phyloP scores from a whole-genome alignment of 2,329 filamentous ascomycete genomes.

The Alternaria viburni region DNA sequence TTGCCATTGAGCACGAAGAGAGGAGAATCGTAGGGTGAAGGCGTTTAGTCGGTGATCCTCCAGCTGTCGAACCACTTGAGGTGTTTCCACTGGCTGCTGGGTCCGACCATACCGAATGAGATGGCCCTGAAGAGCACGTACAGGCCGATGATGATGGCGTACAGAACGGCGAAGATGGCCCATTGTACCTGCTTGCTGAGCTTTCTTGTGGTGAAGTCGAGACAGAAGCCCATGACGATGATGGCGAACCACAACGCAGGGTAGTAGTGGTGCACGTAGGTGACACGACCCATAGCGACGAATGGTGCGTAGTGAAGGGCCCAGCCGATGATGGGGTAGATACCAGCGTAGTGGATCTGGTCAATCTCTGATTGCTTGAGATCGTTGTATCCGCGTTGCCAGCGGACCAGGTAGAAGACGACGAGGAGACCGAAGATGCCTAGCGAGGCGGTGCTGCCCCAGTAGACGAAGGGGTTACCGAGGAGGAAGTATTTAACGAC shows the following conservation, averaged over 20 bases:
- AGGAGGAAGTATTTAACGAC: slow-evolving; percentile 97
- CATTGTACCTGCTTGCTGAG: slow-evolving; percentile 69
- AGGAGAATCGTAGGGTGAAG: background rate
- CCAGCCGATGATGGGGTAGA: slow-evolving; percentile 94
- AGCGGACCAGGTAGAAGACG: slow-evolving; percentile 86
- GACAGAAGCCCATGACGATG: slow-evolving; percentile 82
- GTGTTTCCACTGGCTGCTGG: slow-evolving; percentile 83
- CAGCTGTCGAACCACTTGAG: slow-evolving; percentile 92
- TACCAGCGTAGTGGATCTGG: slow-evolving; percentile 89
- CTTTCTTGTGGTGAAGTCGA: slow-evolving; percentile 80
- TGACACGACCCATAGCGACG: slow-evolving; percentile 96
- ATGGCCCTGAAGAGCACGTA: slow-evolving; percentile 93
- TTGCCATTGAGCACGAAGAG: background rate
- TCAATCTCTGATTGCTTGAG: slow-evolving; percentile 82
- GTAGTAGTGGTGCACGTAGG: slow-evolving; percentile 99
- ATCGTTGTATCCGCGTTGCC: slow-evolving; percentile 93
- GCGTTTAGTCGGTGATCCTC: slow-evolving; percentile 74
- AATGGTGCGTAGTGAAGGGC: slow-evolving; percentile 96
- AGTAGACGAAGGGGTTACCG: slow-evolving; percentile 95
- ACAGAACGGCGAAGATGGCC: slow-evolving; percentile 75
- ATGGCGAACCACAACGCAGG: slow-evolving; percentile 98
- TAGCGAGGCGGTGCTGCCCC: slow-evolving; percentile 84
- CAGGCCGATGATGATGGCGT: slow-evolving; percentile 75
- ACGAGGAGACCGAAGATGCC: slow-evolving; percentile 75
- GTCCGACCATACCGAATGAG: slow-evolving; percentile 93